phyloP scores from a whole-genome alignment of 1,284 basidiomycete genomes.

The Naganishia sp. region DNA sequence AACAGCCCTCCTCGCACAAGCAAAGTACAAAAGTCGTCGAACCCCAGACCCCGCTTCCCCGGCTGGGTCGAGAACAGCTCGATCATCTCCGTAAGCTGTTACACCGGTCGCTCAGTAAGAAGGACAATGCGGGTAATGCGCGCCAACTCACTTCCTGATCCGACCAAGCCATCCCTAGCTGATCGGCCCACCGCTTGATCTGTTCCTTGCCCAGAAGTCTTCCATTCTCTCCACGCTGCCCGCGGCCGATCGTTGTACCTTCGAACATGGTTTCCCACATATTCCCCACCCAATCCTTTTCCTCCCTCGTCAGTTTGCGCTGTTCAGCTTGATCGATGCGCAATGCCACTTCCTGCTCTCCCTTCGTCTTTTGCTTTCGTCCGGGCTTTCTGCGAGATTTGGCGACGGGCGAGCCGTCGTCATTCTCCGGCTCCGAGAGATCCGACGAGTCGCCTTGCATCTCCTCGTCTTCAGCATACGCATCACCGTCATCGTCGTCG shows the following conservation, averaged over 20 bases:
- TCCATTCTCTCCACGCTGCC: conserved; percentile 16
- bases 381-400: conserved; percentile 36
- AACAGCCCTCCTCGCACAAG: conserved; percentile 50
- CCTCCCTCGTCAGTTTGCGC: conserved; percentile 39
- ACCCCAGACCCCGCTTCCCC: conserved; percentile 47
- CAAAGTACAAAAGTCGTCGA: conserved; percentile 51
- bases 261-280: conserved; percentile 48
- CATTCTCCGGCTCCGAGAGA: conserved; percentile 27
- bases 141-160: conserved; percentile 49
- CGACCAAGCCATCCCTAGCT: conserved; percentile 52
- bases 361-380: not conserved
- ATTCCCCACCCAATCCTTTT: conserved; percentile 45
- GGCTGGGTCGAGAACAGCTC: conserved; percentile 51
- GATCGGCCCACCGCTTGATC: conserved; percentile 47
- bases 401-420: conserved; percentile 29
- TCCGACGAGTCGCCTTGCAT: conserved; percentile 23
- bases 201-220: conserved; percentile 45
- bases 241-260: conserved; percentile 23
- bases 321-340: conserved; percentile 7
- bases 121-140: not conserved
- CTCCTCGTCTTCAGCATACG: conserved; percentile 24
- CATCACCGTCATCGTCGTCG: conserved; percentile 29
- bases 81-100: conserved; percentile 53
- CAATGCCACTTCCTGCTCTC: conserved; percentile 11
- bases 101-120: not conserved